These are phyloP conservation scores for Ganoderma meredithae DNA, from an alignment of 1,284 basidiomycete species.

Conservation along the genomic window DNA sequence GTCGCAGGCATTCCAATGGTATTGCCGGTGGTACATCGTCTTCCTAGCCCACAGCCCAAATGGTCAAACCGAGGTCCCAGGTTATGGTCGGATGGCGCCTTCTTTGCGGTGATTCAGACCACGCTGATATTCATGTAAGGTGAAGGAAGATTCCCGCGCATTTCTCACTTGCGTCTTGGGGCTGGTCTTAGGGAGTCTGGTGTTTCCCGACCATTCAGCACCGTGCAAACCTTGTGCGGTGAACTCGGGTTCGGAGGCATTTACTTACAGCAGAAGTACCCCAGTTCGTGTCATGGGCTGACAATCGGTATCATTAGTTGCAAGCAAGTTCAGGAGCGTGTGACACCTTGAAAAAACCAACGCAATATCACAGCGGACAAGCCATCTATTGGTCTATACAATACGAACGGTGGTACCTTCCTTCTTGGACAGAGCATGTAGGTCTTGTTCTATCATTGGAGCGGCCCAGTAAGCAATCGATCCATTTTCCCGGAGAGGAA, in stretches of 20 bases:
- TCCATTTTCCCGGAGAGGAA: background rate
- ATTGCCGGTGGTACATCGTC: background rate
- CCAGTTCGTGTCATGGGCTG: background rate
- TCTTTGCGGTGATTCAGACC: background rate
- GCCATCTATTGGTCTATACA: slow-evolving; percentile 34
- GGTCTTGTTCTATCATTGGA: slow-evolving; percentile 71
- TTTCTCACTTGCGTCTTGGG: background rate
- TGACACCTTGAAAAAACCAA: background rate
- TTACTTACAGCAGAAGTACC: background rate
- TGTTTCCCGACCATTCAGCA: slow-evolving; percentile 6
- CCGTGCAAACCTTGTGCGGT: background rate
- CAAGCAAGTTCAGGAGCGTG: background rate
- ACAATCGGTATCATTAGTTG: background rate
- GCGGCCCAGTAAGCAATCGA: background rate
- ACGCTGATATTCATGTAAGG: background rate
- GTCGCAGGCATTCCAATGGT: background rate
- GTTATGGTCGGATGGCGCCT: background rate
- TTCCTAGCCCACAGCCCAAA: background rate
- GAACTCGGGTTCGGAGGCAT: slow-evolving; percentile 2
- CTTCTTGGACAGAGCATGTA: slow-evolving; percentile 77
- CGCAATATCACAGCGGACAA: background rate
- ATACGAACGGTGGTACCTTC: slow-evolving; percentile 62
- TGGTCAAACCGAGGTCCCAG: background rate
- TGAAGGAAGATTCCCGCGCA: background rate
- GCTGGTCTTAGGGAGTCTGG: background rate